A percentile compares a stretch with the other conserved stretches of the same genome.
Conservation (phyloP, 75 land plant species). For the Cupressus sempervirens region DNA sequence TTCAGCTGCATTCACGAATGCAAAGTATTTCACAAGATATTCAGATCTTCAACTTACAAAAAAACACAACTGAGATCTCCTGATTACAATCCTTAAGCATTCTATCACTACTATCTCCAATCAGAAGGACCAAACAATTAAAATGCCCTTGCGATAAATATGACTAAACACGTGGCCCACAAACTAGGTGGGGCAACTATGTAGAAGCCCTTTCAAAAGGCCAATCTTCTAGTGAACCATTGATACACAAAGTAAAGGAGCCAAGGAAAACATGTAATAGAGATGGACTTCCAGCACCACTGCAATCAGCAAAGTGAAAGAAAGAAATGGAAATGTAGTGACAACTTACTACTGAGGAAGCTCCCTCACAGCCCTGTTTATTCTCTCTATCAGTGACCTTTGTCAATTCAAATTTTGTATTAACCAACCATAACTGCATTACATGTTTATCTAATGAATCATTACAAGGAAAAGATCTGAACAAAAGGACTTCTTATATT, state of each 20-base stretch:
- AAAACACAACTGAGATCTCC: neutral
- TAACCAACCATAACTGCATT: neutral
- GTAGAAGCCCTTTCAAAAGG: neutral
- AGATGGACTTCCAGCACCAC: neutral
- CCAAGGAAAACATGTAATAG: neutral
- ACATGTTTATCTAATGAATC: neutral
- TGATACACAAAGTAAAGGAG: neutral
- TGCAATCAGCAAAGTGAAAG: neutral
- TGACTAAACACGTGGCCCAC: neutral
- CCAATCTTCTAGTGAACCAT: neutral
- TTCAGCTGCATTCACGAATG: constrained; percentile 50
- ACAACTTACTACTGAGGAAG: neutral
- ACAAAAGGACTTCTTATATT: neutral
- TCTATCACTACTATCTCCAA: neutral
- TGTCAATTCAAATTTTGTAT: neutral
- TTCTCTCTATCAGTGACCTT: neutral
- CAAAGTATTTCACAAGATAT: neutral
- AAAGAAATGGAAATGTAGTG: neutral
- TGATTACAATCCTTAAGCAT: neutral
- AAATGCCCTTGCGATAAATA: neutral
- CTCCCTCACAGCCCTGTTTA: neutral
- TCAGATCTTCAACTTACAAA: neutral
- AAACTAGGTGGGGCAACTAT: neutral
- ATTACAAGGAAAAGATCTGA: neutral
- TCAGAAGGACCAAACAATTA: constrained; percentile 4